Base-by-base conservation (phyloP, 495 filamentous ascomycete species). In the Aspergillus wentii region DNA sequence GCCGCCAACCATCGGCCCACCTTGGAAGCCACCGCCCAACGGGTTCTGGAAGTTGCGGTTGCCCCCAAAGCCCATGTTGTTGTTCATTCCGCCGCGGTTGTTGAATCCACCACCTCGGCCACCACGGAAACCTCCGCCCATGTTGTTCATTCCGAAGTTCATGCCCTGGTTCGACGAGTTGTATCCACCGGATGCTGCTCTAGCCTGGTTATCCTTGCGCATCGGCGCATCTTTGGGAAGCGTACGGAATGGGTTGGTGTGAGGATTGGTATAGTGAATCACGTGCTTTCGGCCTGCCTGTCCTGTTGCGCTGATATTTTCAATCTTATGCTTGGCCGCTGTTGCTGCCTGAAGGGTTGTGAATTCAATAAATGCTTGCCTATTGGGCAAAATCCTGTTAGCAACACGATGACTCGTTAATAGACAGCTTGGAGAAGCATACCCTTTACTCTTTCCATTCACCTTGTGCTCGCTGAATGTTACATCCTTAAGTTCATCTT, bases 381-480 rank as follows among this genome's bases (percentile, higher is more conserved):
- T 96, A 54, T 47, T 38, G 35, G 19, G 22, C 14, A 25, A 7
- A 15, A 36, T 17, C 17, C 33, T 50, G 52, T 41, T 15, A n/a
- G n/a, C 8, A 14, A n/a, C 20, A 14, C 19, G 17, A 11, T 33
- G 32, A n/a, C n/a, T n/a, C n/a, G n/a, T n/a, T n/a, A n/a, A n/a
- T n/a, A n/a, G n/a, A n/a, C n/a, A n/a, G n/a, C n/a, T n/a, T n/a
- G n/a, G n/a, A n/a, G n/a, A n/a, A 20, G 17, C 82, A 48, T 71
- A 95, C 91, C 91, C 89, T 66, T 96, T 96, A 59, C 86, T 92
- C 62, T 98, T 98, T 38, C 92, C 92, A 51, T 98, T 98, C 10
- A 97, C 88, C 61, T 98, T 98, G 62, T 97, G 92, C 56, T 98
- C 92, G 44, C 83, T 94, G 51, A 96, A 97, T 1, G 90, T 94